A percentile compares a stretch with the other conserved stretches of the same genome.
Evolutionary conservation across 2,329 filamentous ascomycete species (phyloP).

Genomic region (Chaetomiaceae sp.): DNA sequence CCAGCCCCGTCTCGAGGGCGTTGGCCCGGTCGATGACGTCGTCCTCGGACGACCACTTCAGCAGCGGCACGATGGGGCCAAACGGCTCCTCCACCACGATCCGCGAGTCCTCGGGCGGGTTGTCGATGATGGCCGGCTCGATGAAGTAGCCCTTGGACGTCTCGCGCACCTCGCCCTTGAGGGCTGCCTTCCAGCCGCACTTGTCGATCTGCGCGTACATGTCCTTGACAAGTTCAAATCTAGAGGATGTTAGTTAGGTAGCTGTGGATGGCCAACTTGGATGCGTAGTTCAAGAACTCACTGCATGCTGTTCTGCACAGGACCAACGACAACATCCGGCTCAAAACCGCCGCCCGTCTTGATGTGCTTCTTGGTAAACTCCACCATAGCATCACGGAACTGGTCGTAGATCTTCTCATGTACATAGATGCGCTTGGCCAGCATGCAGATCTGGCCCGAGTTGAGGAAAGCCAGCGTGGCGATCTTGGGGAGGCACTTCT

Average conservation of each 20-base stretch:
- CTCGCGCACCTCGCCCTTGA: constrained; percentile 36
- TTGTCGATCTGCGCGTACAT: constrained; percentile 46
- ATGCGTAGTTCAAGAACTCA: not conserved
- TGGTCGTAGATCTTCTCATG: constrained; percentile 47
- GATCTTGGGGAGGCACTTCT: constrained; percentile 34
- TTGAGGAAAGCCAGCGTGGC: constrained; percentile 52
- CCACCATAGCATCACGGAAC: constrained; percentile 44
- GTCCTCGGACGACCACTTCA: constrained; percentile 41
- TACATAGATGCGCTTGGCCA: constrained; percentile 50
- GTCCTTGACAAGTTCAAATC: constrained; percentile 45
- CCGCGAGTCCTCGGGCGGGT: constrained; percentile 51
- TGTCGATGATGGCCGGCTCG: constrained; percentile 55
- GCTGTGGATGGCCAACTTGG: too few species aligned
- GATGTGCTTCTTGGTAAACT: constrained; percentile 40
- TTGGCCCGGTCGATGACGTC: constrained; percentile 46
- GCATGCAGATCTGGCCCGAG: constrained; percentile 52
- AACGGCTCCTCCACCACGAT: constrained; percentile 54
- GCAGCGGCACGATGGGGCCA: constrained; percentile 42
- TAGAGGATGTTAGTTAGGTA: too few species aligned
- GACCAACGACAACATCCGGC: constrained; percentile 43
- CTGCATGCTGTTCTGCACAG: constrained; percentile 57
- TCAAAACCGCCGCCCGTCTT: constrained; percentile 43
- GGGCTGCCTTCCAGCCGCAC: constrained; percentile 41
- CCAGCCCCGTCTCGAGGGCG: constrained; percentile 45
- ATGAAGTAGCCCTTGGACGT: constrained; percentile 50